Base-by-base conservation (phyloP, 768 basidiomycete genomes). In the Cubamyces sp. region DNA sequence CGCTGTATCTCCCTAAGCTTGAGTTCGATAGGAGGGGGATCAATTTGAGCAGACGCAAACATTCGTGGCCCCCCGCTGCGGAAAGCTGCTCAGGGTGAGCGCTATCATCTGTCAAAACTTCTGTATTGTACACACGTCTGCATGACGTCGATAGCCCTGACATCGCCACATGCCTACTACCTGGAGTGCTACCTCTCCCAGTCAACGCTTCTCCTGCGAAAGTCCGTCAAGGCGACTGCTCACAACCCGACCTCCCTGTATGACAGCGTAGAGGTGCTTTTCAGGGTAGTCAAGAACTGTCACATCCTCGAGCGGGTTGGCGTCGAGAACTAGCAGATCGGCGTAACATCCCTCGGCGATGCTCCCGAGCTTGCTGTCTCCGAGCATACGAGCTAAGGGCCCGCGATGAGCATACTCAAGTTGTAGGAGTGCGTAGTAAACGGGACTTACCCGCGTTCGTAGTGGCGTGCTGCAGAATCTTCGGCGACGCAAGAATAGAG, bases 271-370 rank as follows among this genome's bases (percentile, higher is more conserved):
- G 7, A 79, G 69, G 62, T 77, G 70, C 34, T 73, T 64, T 60
- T 80, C 78, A 6, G 79, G 78, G 3, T 77, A 65, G 64, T 81
- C 78, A 0, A 82, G 68, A 11, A 81, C 66, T 0, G 71, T 77
- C 28, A 80, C 70, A 55, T 82, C 79, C 19, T 77, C 72, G 51
- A 82, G 66, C 0, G 81, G 81, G 67, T 80, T 79, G 18, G 64
- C 66, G 46, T 76, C 66, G 56, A 82, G 69, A 15, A 82, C 58
- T 26, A 82, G 64, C 8, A 82, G 52, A 65, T 82, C 81, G 0
- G 78, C 81, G 53, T 74, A 73, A 3, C 75, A 75, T 5, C 77
- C 79, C 1, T 67, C 64, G 0, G 68, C 53, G 50, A 82, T 67
- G 2, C 66, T 65, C 1, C 81, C 81, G 3, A 82, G 67, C 53